Percentiles rank a stretch among this genome's conserved stretches.
phyloP scores from a whole-genome alignment of 2,329 filamentous ascomycete species.

The Fonsecaea erecta region DNA sequence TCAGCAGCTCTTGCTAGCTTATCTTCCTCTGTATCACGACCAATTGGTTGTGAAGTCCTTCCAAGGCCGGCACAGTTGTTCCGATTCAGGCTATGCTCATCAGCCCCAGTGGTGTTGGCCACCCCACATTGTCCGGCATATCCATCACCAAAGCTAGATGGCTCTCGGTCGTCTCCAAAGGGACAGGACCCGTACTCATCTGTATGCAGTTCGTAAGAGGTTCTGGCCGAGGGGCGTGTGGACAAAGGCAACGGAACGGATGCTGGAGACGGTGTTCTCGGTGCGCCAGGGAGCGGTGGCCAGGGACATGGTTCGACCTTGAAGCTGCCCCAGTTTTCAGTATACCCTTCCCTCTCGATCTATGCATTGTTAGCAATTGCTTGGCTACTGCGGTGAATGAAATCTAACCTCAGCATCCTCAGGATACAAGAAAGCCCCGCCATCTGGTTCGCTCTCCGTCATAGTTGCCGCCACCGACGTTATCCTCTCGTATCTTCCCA shows the following conservation, averaged over 20 bases:
- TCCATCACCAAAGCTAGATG: not conserved
- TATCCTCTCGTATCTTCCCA: not conserved
- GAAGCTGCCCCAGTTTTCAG: not conserved
- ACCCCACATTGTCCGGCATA: not conserved
- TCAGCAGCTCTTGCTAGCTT: conserved; percentile 11
- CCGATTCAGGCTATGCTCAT: not conserved
- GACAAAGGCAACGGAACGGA: conserved; percentile 21
- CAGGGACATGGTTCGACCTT: not conserved
- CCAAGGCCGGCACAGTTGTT: not conserved
- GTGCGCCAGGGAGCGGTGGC: not conserved
- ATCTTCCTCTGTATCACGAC: conserved; percentile 1
- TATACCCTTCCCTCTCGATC: not conserved
- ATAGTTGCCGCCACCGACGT: conserved; percentile 3
- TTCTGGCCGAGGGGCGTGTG: not conserved
- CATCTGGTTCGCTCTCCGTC: conserved; percentile 6
- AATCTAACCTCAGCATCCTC: conserved; percentile 1
- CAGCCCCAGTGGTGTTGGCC: not conserved
- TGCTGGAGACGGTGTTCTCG: conserved; percentile 21
- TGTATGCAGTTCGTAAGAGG: not conserved
- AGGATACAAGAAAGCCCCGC: not conserved
- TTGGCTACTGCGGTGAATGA: not conserved
- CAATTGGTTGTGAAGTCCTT: not conserved
- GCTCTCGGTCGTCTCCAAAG: conserved; percentile 16
- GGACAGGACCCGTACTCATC: conserved; percentile 26
- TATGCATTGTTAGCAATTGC: not conserved